Base-by-base conservation (phyloP, 73 alveolate genomes). In the Symbiodinium natans region DNA sequence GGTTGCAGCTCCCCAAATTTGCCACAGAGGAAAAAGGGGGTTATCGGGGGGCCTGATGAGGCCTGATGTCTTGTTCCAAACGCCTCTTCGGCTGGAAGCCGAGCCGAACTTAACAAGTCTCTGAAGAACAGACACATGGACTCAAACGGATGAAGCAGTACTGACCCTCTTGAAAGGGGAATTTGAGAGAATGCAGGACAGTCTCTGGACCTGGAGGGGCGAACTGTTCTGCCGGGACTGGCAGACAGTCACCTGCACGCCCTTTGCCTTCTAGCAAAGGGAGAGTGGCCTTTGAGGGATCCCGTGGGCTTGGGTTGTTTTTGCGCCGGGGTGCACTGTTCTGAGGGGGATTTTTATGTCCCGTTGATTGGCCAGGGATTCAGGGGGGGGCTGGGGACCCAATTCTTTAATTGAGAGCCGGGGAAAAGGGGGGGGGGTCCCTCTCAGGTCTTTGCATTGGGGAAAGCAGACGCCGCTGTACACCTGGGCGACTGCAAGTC, bases 171-270 rank as follows among this genome's bases (percentile, higher is more conserved):
- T n/a, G n/a, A n/a, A n/a, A n/a, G n/a, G n/a, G n/a, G n/a, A n/a
- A n/a, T n/a, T n/a, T n/a, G n/a, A n/a, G n/a, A 46, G 59, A 46
- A 13, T 46, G 59, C 77, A 63, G 77, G 77, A 63, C 41, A 2
- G 23, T 36, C 23, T 36, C 31, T 90, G 75, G 97, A 90, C 39
- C 39, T 90, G 52, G 97, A 90, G 54, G 97, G 97, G 23, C 86
- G 97, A 40, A 71, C 88, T 33, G 97, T 90, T 10, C 87, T 90
- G 34, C 97, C 97, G 8, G 97, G 97, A 39, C 46, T 90, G 88
- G 97, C 97, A 10, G 97, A 90, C 40, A 90, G 97, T 46, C 77
- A 41, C 97, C 23, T 33, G 56, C 84, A n/a, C 41, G 84, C 42
- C n/a, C 31, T 25, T 23, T 27, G 68, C 68, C 68, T 52, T 6